Percentiles rank a stretch among this genome's conserved stretches.
phyloP scores from a whole-genome alignment of 2,329 filamentous ascomycete species.

The Pseudocercospora vitis region DNA sequence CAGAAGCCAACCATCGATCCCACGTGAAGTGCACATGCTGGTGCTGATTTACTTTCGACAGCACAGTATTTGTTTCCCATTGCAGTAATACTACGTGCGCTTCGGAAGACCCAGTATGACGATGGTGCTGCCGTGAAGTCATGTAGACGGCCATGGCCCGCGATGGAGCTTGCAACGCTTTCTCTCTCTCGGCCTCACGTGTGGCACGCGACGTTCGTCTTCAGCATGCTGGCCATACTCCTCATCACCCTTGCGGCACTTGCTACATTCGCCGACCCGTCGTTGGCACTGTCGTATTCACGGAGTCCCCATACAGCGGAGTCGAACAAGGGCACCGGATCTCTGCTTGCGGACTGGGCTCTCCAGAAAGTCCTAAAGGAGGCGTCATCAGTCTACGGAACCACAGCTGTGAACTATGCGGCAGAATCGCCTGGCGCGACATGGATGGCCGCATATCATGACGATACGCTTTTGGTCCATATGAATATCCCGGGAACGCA shows the following conservation, averaged over 20 bases:
- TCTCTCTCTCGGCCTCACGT: conserved; percentile 3
- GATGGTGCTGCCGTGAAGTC: background rate
- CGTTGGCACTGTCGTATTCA: conserved; percentile 9
- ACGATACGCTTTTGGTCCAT: conserved; percentile 46
- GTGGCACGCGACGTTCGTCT: conserved; percentile 14
- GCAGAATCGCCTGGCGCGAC: conserved; percentile 32
- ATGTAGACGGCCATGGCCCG: background rate
- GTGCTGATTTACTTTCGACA: background rate
- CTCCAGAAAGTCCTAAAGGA: conserved; percentile 46
- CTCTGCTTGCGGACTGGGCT: conserved; percentile 38
- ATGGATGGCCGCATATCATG: conserved; percentile 51
- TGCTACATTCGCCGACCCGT: conserved; percentile 15
- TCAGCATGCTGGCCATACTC: conserved; percentile 15
- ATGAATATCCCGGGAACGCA: conserved; percentile 55
- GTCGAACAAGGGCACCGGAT: background rate
- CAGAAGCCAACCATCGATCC: background rate
- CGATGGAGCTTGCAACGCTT: conserved; percentile 7
- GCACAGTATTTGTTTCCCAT: background rate
- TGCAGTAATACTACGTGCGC: background rate
- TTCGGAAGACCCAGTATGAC: background rate
- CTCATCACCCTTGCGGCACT: conserved; percentile 20
- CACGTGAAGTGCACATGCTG: background rate
- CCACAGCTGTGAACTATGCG: conserved; percentile 17
- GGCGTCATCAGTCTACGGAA: conserved; percentile 48
- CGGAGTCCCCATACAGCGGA: background rate